A percentile compares a stretch with the other conserved stretches of the same genome.
These are phyloP conservation scores for Linum usitatissimum DNA, from an alignment of 345 rosid species.

Conservation along the genomic window DNA sequence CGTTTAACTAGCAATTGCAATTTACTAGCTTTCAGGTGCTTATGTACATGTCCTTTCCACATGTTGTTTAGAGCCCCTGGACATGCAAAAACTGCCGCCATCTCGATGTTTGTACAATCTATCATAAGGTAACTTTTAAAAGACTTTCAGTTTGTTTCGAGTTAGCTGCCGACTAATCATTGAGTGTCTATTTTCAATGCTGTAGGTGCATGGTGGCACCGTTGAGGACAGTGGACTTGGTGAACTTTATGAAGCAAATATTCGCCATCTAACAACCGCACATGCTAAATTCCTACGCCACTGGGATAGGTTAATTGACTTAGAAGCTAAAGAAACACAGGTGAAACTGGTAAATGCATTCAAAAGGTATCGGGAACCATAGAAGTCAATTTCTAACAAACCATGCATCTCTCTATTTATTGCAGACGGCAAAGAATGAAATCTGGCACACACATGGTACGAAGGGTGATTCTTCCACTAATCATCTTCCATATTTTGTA, in stretches of 20 bases:
- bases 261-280: slow-evolving; percentile 55
- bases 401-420: slow-evolving; percentile 6
- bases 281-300: slow-evolving; percentile 54
- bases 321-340: slow-evolving; percentile 88
- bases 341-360: slow-evolving; percentile 22
- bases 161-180: slow-evolving; percentile 1
- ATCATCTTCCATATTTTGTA: slow-evolving; percentile 59
- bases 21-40: slow-evolving; percentile 1
- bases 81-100: slow-evolving; percentile 86
- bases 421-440: slow-evolving; percentile 57
- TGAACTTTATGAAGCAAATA: slow-evolving; percentile 54
- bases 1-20: slow-evolving; percentile 10
- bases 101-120: slow-evolving; percentile 71
- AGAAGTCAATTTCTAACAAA: slow-evolving; percentile 1
- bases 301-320: slow-evolving; percentile 77
- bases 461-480: slow-evolving; percentile 30
- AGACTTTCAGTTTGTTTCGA: not conserved
- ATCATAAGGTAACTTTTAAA: slow-evolving; percentile 66
- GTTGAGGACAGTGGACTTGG: slow-evolving; percentile 71
- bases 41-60: slow-evolving; percentile 12
- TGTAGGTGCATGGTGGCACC: slow-evolving; percentile 87
- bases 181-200: slow-evolving; percentile 8
- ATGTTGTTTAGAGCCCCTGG: slow-evolving; percentile 50
- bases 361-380: not conserved
- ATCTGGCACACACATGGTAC: slow-evolving; percentile 22